Base-by-base conservation (phyloP, 441 rosid genomes). In the Gossypium davidsonii region DNA sequence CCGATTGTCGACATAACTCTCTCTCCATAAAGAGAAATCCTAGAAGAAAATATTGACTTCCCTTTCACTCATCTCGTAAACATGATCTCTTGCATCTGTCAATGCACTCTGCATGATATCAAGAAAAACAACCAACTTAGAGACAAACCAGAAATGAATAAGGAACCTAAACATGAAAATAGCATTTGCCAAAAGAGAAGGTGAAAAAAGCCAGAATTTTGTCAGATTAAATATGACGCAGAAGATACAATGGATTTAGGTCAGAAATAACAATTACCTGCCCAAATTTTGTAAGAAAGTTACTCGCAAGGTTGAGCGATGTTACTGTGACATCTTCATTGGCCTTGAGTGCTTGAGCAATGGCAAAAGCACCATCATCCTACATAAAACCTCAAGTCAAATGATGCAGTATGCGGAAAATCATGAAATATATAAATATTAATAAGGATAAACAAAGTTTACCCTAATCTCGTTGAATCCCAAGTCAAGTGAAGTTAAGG, bases 331-430 rank as follows among this genome's bases (percentile, higher is more conserved):
- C 94, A 80, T 92, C 97, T 85, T 89, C 95, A 72, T 92, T 94
- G 15, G 93, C 87, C 85, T 94, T 94, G 73, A 94, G 85, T 12
- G 97, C 97, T 85, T 89, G 97, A 68, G 97, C 97, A 71, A 94
- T 90, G 17, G 98, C 87, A 25, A 94, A 94, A 73, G 95, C 98
- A 31, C 97, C 98, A 74, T 94, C 97, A 74, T 94, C 97, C 98
- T 94, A 79, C 52, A 74, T 59, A 31, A 66, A 37, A 49, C 55
- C 58, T 6, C 37, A 74, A 3, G 21, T 72, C 55, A 76, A 70
- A 70, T 17, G 68, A 49, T 25, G 26, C 31, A 64, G 6, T n/a
- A 62, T 2, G 14, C 34, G 20, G 20, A 60, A 57, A 42, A 12
- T 74, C 42, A 39, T 10, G 0, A 72, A 55, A 6, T 2, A 69